phyloP scores from a whole-genome alignment of 176 grass and related monocot genomes.

The Musa schizocarpa region DNA sequence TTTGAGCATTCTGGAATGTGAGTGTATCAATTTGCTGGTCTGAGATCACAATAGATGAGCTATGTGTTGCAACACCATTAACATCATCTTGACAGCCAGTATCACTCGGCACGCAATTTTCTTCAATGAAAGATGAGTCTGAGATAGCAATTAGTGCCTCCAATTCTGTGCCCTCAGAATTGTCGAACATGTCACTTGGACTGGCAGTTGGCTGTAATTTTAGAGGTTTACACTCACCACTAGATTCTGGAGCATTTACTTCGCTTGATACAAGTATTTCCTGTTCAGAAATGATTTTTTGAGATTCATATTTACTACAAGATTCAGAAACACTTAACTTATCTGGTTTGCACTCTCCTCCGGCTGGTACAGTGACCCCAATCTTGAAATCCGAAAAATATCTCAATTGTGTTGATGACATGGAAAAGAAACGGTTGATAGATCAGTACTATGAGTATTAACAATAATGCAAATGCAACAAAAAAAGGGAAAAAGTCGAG shows the following conservation, averaged over 20 bases:
- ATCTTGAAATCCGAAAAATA: constrained; percentile 67
- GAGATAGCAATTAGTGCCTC: background rate
- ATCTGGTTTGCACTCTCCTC: constrained; percentile 32
- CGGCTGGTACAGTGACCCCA: constrained; percentile 45
- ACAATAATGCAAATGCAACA: constrained; percentile 5
- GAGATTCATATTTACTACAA: no score
- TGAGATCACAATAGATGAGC: background rate
- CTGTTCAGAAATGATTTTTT: no score
- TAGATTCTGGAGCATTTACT: no score
- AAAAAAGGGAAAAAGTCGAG: constrained; percentile 35
- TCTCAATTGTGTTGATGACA: constrained; percentile 62
- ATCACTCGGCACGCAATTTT: background rate
- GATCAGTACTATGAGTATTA: constrained; percentile 7
- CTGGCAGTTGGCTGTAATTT: constrained; percentile 24
- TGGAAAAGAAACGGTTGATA: constrained; percentile 18
- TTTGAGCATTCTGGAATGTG: constrained; percentile 32
- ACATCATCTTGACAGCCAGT: constrained; percentile 17
- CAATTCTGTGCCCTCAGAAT: constrained; percentile 32
- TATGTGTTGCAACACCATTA: background rate
- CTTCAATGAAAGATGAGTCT: background rate
- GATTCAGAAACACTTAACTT: no score
- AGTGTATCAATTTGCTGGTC: background rate
- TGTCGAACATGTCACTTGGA: constrained; percentile 25
- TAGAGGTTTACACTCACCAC: background rate
- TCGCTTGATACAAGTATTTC: no score